These are phyloP conservation scores for Scheffersomyces stambukii DNA, from an alignment of 1,139 yeast genomes.

Conservation along the genomic window DNA sequence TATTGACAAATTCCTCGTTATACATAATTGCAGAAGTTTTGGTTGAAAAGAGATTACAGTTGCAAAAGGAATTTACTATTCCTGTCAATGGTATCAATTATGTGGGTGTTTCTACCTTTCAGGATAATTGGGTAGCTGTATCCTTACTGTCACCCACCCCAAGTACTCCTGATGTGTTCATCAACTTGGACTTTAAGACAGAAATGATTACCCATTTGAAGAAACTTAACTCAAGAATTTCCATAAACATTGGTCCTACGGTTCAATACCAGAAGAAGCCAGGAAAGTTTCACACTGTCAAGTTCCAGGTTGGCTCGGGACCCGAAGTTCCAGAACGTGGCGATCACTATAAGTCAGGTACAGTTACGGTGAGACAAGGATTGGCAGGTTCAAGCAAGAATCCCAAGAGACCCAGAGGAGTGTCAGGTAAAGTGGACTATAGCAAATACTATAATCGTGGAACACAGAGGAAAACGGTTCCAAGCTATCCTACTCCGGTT, in stretches of 20 bases:
- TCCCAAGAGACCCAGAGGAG: constrained; percentile 64
- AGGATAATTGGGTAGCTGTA: constrained; percentile 93
- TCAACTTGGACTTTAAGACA: constrained; percentile 82
- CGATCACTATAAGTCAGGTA: constrained; percentile 84
- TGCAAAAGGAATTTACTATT: constrained; percentile 61
- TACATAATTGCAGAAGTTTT: constrained; percentile 70
- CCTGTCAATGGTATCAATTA: constrained; percentile 59
- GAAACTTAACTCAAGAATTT: constrained; percentile 53
- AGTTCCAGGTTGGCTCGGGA: constrained; percentile 55
- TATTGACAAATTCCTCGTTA: constrained; percentile 59
- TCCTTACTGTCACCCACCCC: constrained; percentile 50
- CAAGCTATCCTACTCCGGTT: constrained; percentile 13
- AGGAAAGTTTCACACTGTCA: constrained; percentile 73
- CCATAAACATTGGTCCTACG: constrained; percentile 65
- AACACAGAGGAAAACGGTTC: constrained; percentile 10
- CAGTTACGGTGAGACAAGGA: constrained; percentile 79
- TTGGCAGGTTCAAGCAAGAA: constrained; percentile 67
- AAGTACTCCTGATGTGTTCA: constrained; percentile 69
- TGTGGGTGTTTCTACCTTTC: constrained; percentile 67
- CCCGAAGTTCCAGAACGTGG: constrained; percentile 53
- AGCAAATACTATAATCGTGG: constrained; percentile 41
- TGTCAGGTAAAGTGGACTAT: constrained; percentile 37
- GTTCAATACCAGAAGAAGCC: constrained; percentile 88
- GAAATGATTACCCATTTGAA: constrained; percentile 80
- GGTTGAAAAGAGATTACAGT: constrained; percentile 67